Percentiles rank a stretch among this genome's conserved stretches.
phyloP scores from a whole-genome alignment of 2,329 filamentous ascomycete genomes.

The Verticillium albo-atrum region DNA sequence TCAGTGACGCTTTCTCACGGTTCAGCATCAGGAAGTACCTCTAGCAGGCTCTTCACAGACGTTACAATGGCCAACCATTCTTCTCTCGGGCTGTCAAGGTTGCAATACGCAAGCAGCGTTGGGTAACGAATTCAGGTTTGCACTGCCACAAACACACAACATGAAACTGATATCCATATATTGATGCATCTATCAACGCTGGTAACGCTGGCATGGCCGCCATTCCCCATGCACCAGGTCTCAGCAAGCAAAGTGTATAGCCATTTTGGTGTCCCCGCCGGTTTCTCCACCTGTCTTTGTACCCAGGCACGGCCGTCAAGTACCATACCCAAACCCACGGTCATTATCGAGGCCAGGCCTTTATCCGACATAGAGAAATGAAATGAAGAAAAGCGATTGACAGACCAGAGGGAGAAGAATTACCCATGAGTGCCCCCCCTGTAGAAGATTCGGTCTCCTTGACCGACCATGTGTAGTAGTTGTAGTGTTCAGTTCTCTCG shows the following conservation, averaged over 20 bases:
- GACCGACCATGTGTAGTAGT: neutral
- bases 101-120: too few relatives aligned
- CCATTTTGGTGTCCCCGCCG: neutral
- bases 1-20: too few relatives aligned
- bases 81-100: too few relatives aligned
- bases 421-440: neutral
- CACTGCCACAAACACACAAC: neutral
- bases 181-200: neutral
- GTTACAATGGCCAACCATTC: too few relatives aligned
- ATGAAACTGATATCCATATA: neutral
- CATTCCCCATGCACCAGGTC: neutral
- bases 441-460: neutral
- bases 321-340: neutral
- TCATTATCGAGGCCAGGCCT: neutral
- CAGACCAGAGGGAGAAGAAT: neutral
- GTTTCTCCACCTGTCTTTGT: neutral
- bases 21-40: too few relatives aligned
- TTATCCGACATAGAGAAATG: neutral
- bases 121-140: too few relatives aligned
- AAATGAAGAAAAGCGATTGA: neutral
- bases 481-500: neutral
- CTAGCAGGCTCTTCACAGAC: too few relatives aligned
- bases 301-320: neutral
- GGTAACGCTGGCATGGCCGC: neutral
- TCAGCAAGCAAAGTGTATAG: neutral